Conservation (phyloP, 2,329 filamentous ascomycete species). For the Trichoderma oligosporum region DNA sequence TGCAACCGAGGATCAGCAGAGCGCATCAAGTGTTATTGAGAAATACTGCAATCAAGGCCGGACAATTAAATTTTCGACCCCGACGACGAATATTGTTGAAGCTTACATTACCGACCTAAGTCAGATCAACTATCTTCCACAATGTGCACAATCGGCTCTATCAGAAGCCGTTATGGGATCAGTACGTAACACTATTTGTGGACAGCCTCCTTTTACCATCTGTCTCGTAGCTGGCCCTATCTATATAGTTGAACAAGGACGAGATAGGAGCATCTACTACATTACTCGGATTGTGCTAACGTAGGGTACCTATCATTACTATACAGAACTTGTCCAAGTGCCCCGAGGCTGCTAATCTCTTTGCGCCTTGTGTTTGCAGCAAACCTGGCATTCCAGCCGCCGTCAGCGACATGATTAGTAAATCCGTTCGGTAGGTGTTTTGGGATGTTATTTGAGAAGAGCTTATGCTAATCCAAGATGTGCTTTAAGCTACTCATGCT, state of each 20-base stretch:
- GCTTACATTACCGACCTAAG: conserved; percentile 50
- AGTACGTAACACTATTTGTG: conserved; percentile 1
- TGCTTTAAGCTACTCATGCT: conserved; percentile 39
- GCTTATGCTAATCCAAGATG: neutral
- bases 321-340: conserved; percentile 36
- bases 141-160: conserved; percentile 35
- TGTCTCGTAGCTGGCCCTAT: too few species aligned
- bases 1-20: conserved; percentile 47
- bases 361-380: conserved; percentile 50
- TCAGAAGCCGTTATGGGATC: conserved; percentile 33
- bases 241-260: too few species aligned
- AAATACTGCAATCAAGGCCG: conserved; percentile 48
- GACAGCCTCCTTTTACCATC: too few species aligned
- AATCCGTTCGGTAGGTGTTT: conserved; percentile 31
- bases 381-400: conserved; percentile 47
- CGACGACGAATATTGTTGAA: conserved; percentile 39
- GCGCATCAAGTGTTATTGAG: conserved; percentile 42
- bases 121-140: conserved; percentile 36
- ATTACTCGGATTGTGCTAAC: neutral
- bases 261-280: too few species aligned
- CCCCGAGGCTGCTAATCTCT: conserved; percentile 37
- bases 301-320: neutral
- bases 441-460: too few species aligned
- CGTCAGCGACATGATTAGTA: conserved; percentile 43
- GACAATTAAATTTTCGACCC: conserved; percentile 40